A percentile compares a stretch with the other conserved stretches of the same genome.
Evolutionary conservation across 75 land plant species (phyloP).

Genomic region (Pinus taeda): DNA sequence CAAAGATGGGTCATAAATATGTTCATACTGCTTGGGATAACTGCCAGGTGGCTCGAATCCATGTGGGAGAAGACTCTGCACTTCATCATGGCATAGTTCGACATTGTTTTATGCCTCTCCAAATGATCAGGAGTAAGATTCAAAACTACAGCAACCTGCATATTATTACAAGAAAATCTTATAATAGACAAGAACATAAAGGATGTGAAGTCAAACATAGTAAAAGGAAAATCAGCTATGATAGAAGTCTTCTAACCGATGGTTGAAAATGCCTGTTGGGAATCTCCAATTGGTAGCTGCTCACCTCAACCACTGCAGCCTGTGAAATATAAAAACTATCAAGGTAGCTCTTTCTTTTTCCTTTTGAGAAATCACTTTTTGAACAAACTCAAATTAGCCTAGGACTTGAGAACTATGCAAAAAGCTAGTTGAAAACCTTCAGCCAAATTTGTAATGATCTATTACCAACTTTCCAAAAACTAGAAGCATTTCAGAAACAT

Average conservation of each 20-base stretch:
- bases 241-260: constrained; percentile 23
- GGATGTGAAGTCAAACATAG: neutral
- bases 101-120: constrained; percentile 69
- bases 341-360: neutral
- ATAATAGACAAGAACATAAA: constrained; percentile 5
- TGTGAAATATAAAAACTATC: constrained; percentile 11
- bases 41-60: constrained; percentile 38
- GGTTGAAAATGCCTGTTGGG: constrained; percentile 33
- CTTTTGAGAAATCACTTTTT: constrained; percentile 6
- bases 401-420: constrained; percentile 3
- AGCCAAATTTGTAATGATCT: neutral
- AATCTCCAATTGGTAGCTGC: constrained; percentile 82
- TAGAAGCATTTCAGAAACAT: neutral
- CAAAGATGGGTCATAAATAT: neutral
- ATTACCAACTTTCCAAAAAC: neutral
- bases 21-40: constrained; percentile 50
- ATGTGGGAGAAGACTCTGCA: constrained; percentile 59
- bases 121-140: constrained; percentile 78
- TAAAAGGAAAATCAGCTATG: neutral
- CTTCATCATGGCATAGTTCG: constrained; percentile 49
- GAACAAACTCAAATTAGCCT: neutral
- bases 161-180: neutral
- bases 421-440: neutral
- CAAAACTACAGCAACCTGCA: constrained; percentile 56
- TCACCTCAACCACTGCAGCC: constrained; percentile 77